A percentile compares a stretch with the other conserved stretches of the same genome.
These are phyloP conservation scores for Fomitopsis betulina DNA, from an alignment of 1,284 basidiomycete species.

Conservation along the genomic window DNA sequence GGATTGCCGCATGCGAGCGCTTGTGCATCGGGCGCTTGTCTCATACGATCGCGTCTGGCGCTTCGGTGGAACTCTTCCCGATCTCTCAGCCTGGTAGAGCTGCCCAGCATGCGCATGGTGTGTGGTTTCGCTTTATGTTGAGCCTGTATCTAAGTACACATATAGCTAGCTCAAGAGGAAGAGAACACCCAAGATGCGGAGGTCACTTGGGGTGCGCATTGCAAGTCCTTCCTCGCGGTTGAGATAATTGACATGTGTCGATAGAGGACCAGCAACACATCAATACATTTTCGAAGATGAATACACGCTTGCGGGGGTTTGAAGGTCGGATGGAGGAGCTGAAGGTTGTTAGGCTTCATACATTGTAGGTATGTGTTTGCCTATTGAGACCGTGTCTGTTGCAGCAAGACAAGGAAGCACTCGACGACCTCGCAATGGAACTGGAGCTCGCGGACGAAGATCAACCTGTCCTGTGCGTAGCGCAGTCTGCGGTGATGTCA, in stretches of 20 bases:
- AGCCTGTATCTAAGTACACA: background rate
- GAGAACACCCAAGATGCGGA: slow-evolving; percentile 81
- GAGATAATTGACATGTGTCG: background rate
- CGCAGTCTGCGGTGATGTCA: background rate
- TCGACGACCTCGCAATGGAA: slow-evolving; percentile 86
- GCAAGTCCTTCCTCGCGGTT: slow-evolving; percentile 19
- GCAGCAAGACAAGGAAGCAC: slow-evolving; percentile 88
- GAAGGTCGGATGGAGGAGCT: slow-evolving; percentile 70
- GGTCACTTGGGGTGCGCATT: slow-evolving; percentile 80
- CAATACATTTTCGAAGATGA: slow-evolving; percentile 90
- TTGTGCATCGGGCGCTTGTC: background rate
- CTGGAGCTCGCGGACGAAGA: slow-evolving; percentile 89
- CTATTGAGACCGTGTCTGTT: background rate
- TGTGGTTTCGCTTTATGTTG: background rate
- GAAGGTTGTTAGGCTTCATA: slow-evolving; percentile 45
- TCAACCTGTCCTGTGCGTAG: slow-evolving; percentile 64
- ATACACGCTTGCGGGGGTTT: slow-evolving; percentile 70
- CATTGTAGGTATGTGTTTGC: background rate
- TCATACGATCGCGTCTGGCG: background rate
- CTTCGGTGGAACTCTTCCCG: background rate
- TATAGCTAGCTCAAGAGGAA: slow-evolving; percentile 69
- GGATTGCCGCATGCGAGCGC: background rate
- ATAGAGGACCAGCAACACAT: slow-evolving; percentile 92
- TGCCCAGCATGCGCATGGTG: slow-evolving; percentile 47
- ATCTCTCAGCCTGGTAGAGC: background rate